Percentiles rank a stretch among this genome's conserved stretches.
Conservation (phyloP, 176 grass and related monocot genomes). For the Cenchrus americanus region DNA sequence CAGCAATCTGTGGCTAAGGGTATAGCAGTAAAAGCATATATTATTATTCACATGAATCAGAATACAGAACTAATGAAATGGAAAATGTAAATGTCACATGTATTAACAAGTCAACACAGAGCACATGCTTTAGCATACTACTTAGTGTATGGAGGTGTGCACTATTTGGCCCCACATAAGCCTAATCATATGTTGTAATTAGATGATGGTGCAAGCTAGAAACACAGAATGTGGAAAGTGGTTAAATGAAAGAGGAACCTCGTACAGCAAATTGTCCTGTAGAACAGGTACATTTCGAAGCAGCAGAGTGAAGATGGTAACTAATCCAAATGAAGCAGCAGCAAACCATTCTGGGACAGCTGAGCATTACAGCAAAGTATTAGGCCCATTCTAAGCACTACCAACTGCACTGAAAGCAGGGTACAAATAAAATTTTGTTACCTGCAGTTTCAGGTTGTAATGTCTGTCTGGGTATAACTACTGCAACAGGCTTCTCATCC, state of each 20-base stretch:
- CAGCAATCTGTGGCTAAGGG: not conserved
- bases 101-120: constrained; percentile 16
- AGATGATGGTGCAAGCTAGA: not conserved
- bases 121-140: constrained; percentile 6
- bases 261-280: constrained; percentile 96
- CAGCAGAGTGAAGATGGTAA: constrained; percentile 86
- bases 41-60: constrained; percentile 19
- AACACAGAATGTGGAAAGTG: constrained; percentile 2
- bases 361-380: constrained; percentile 44
- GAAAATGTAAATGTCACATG: not conserved
- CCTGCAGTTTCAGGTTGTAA: constrained; percentile 73
- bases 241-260: constrained; percentile 75
- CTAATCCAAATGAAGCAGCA: constrained; percentile 84
- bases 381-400: constrained; percentile 13
- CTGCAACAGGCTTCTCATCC: constrained; percentile 91
- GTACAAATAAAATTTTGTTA: constrained; percentile 38
- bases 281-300: constrained; percentile 92
- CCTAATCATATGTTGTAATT: constrained; percentile 11
- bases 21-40: not conserved
- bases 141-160: not conserved
- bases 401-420: not conserved
- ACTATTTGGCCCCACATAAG: not conserved
- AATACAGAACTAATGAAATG: not conserved
- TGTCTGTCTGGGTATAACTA: constrained; percentile 80
- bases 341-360: constrained; percentile 94